Base-by-base conservation (phyloP, 805 yeast species). In the Aciculoconidium aculeatum region DNA sequence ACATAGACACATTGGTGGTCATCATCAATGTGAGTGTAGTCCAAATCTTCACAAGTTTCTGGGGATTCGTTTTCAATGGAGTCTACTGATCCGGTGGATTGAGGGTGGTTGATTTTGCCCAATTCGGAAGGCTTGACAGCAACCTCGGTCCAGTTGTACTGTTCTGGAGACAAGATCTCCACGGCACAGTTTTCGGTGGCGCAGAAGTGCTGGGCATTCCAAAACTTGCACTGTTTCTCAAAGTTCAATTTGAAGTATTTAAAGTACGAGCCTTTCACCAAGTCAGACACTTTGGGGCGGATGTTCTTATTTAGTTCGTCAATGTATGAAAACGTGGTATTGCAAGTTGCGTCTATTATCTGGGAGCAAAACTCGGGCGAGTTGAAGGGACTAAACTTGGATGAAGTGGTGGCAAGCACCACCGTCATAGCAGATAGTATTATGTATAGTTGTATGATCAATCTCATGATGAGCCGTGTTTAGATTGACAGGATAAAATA, bases 171-270 rank as follows among this genome's bases (percentile, higher is more conserved):
- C 34, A 61, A 49, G 2, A 85, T 73, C 51, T 87, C 95, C 23
- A 87, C 94, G 1, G 95, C 94, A 58, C 96, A 87, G 32, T 85
- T 80, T 39, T 84, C 70, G 47, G 86, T 84, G 37, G 87, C 83
- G 52, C 96, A 87, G 47, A 82, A 76, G 23, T 88, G 94, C 46
- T 70, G 69, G 43, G 78, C 86, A 41, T 75, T 75, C 87, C 85
- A 83, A 53, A 82, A 87, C 15, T 94, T 90, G 55, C 99, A 87
- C 51, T 74, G 73, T 40, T 70, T 80, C 55, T 77, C 85, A 34
- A 92, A 65, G 48, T 92, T 87, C 32, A 92, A 70, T 51, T 86
- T 79, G 65, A 85, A 92, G 51, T 83, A 85, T 40, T 80, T 74
- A 72, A 92, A 90, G 57, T 84, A 92, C 42, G 88, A 86, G 20